These are phyloP conservation scores for Grosmannia serpens DNA, from an alignment of 2,329 filamentous ascomycete species.

Conservation along the genomic window DNA sequence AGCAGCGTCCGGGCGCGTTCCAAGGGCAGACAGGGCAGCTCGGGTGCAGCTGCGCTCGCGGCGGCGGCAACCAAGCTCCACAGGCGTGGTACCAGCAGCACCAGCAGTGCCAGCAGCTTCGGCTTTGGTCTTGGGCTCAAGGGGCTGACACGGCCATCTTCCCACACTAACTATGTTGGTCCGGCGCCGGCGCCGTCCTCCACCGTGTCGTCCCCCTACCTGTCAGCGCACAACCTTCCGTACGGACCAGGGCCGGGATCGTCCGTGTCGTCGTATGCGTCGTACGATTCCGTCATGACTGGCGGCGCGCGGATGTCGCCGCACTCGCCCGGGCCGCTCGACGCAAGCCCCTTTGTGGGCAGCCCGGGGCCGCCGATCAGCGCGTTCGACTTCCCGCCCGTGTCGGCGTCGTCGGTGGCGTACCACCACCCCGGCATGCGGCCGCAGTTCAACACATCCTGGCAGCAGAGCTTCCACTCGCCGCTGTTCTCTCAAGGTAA, in stretches of 20 bases:
- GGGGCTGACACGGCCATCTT: conserved; percentile 13
- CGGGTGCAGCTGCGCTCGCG: conserved; percentile 6
- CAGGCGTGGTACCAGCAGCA: conserved; percentile 11
- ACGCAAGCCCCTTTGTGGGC: conserved; percentile 13
- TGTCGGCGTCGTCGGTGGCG: background rate
- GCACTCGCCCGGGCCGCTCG: conserved; percentile 10
- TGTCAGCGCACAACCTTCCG: conserved; percentile 7
- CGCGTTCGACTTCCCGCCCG: conserved; percentile 8
- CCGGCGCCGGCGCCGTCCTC: conserved; percentile 11
- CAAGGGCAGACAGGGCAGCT: conserved; percentile 5
- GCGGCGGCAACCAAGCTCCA: conserved; percentile 9
- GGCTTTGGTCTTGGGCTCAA: conserved; percentile 12
- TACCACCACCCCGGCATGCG: conserved; percentile 13
- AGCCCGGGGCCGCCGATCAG: conserved; percentile 12
- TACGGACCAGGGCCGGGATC: conserved; percentile 11
- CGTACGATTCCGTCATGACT: conserved; percentile 12
- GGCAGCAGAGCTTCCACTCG: conserved; percentile 13
- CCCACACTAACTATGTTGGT: conserved; percentile 15
- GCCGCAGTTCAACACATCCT: conserved; percentile 12
- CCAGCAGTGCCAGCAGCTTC: conserved; percentile 13
- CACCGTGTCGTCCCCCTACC: conserved; percentile 12
- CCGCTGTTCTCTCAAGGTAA: conserved; percentile 11
- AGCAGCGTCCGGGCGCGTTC: conserved; percentile 20
- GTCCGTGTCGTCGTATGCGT: conserved; percentile 13
- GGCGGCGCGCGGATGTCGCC: conserved; percentile 11